Evolutionary conservation across 805 yeast species (phyloP).

Genomic region (Candida succiphila): DNA sequence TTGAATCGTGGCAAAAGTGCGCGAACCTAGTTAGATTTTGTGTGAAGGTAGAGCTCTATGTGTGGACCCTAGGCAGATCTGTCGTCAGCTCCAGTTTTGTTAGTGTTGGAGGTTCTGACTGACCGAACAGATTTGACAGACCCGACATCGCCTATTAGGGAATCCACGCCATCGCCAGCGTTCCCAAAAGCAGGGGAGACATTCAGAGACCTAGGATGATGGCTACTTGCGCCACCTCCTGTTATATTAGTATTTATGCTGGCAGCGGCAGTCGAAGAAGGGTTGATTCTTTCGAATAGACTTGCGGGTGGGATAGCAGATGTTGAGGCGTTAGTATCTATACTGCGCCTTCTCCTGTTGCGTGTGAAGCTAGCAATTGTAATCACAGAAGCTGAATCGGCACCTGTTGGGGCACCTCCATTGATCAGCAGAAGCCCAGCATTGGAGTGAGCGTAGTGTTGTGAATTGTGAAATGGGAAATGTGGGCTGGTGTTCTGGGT

Average conservation of each 20-base stretch:
- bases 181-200: background rate
- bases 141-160: no score
- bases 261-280: constrained; percentile 11
- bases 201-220: background rate
- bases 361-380: constrained; percentile 25
- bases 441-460: constrained; percentile 2
- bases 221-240: background rate
- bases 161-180: background rate
- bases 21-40: no score
- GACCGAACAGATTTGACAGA: background rate
- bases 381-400: constrained; percentile 22
- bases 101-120: background rate
- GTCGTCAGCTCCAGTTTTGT: no score
- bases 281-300: constrained; percentile 44
- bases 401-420: constrained; percentile 2
- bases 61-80: no score
- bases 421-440: constrained; percentile 1
- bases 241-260: constrained; percentile 2
- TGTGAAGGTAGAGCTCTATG: no score
- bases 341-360: constrained; percentile 21
- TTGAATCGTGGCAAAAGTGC: no score
- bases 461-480: background rate
- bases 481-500: background rate
- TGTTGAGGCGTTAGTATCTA: constrained; percentile 50
- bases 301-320: constrained; percentile 70